A percentile compares a stretch with the other conserved stretches of the same genome.
These are phyloP conservation scores for Phyllostachys edulis DNA, from an alignment of 176 grass and related monocot genomes.

Conservation along the genomic window DNA sequence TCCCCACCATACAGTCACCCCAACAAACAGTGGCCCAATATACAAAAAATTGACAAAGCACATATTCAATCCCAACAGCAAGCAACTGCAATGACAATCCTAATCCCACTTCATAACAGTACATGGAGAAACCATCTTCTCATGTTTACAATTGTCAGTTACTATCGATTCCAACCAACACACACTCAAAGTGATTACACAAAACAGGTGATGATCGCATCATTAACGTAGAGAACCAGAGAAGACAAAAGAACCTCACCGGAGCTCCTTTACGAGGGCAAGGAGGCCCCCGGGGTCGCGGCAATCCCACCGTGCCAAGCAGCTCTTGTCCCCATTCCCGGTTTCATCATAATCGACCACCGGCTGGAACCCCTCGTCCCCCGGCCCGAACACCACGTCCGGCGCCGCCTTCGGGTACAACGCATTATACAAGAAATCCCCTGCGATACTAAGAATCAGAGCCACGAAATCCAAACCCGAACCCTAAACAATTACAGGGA, in stretches of 20 bases:
- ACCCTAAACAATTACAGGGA: slow-evolving; percentile 15
- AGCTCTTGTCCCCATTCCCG: slow-evolving; percentile 47
- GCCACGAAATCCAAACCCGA: background rate
- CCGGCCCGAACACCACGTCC: slow-evolving; percentile 70
- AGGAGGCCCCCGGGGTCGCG: slow-evolving; percentile 53
- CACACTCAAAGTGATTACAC: background rate
- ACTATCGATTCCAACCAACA: background rate
- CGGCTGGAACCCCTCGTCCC: slow-evolving; percentile 70
- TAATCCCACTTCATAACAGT: background rate
- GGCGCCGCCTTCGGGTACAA: slow-evolving; percentile 60
- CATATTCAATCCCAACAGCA: background rate
- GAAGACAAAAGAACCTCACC: slow-evolving; percentile 43
- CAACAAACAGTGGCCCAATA: background rate
- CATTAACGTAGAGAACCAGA: background rate
- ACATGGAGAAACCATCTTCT: background rate
- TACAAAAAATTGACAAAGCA: background rate
- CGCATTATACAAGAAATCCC: slow-evolving; percentile 88
- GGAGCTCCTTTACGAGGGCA: slow-evolving; percentile 58
- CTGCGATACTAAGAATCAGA: slow-evolving; percentile 49
- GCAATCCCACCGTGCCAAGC: slow-evolving; percentile 60
- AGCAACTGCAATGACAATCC: background rate
- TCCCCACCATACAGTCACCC: background rate
- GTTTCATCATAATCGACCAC: slow-evolving; percentile 32
- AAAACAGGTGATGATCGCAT: background rate
- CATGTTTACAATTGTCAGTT: background rate